Percentiles rank a stretch among this genome's conserved stretches.
Conservation (phyloP, 805 yeast genomes). For the Saccharomycopsis sp. region DNA sequence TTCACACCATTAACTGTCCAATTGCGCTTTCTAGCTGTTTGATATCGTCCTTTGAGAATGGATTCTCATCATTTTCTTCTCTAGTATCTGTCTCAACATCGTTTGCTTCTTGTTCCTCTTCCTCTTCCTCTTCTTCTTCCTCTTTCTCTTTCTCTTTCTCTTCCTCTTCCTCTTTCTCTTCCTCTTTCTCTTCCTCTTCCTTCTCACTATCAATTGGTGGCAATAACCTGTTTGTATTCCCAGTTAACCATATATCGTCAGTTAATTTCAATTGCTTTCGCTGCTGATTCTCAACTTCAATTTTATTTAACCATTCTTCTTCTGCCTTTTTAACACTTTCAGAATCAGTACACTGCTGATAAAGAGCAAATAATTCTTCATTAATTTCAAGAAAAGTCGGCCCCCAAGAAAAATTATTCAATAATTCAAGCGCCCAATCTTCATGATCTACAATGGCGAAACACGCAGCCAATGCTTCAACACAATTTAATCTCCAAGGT, state of each 20-base stretch:
- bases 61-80: too few relatives aligned
- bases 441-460: conserved; percentile 86
- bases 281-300: conserved; percentile 60
- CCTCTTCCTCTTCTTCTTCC: neutral
- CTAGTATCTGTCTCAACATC: neutral
- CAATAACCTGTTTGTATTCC: conserved; percentile 58
- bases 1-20: too few relatives aligned
- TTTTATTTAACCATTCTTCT: conserved; percentile 59
- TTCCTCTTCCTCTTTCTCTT: conserved; percentile 23
- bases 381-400: conserved; percentile 78
- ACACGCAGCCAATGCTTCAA: conserved; percentile 95
- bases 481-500: conserved; percentile 95
- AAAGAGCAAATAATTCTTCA: conserved; percentile 65
- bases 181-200: conserved; percentile 25
- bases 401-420: conserved; percentile 90
- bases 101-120: neutral
- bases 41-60: too few relatives aligned
- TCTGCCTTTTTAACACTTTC: conserved; percentile 69
- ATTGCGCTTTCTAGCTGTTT: too few relatives aligned
- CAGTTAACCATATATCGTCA: conserved; percentile 64
- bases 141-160: neutral
- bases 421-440: conserved; percentile 79
- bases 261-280: conserved; percentile 46
- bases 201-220: conserved; percentile 18
- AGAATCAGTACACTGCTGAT: conserved; percentile 74